phyloP scores from a whole-genome alignment of 2,329 filamentous ascomycete genomes.

The Fusarium camptoceras region DNA sequence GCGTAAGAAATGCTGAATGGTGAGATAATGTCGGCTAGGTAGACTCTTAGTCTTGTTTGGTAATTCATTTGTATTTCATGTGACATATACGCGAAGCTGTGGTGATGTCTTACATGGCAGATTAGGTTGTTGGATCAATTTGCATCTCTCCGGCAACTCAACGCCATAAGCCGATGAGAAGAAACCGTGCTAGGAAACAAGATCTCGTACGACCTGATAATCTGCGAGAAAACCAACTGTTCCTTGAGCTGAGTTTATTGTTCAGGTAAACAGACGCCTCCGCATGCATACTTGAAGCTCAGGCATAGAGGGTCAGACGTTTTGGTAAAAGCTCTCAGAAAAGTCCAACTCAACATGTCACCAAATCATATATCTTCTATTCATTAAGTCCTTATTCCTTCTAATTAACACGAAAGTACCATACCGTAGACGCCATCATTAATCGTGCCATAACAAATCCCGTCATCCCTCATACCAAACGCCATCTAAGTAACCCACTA shows the following conservation, averaged over 20 bases:
- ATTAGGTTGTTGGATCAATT: too few species aligned
- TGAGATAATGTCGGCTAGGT: too few species aligned
- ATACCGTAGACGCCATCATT: constrained; percentile 18
- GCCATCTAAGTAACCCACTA: not conserved
- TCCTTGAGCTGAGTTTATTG: accelerated
- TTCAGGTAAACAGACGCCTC: not conserved
- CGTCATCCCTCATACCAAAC: not conserved
- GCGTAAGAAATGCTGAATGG: too few species aligned
- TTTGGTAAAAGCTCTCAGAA: accelerated
- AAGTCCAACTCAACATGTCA: accelerated
- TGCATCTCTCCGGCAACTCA: not conserved
- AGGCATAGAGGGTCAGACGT: accelerated
- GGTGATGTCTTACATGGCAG: not conserved
- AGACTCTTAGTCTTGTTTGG: too few species aligned
- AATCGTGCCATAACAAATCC: constrained; percentile 13
- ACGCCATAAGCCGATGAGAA: not conserved
- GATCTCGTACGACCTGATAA: accelerated
- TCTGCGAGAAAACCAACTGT: accelerated
- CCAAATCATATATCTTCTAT: not conserved
- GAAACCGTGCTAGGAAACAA: accelerated
- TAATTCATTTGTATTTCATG: too few species aligned
- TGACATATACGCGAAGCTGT: not conserved
- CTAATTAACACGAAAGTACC: accelerated
- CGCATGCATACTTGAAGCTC: not conserved
- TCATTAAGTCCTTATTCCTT: not conserved